Base-by-base conservation (phyloP, 2,329 filamentous ascomycete genomes). In the Aureobasidium sp. region DNA sequence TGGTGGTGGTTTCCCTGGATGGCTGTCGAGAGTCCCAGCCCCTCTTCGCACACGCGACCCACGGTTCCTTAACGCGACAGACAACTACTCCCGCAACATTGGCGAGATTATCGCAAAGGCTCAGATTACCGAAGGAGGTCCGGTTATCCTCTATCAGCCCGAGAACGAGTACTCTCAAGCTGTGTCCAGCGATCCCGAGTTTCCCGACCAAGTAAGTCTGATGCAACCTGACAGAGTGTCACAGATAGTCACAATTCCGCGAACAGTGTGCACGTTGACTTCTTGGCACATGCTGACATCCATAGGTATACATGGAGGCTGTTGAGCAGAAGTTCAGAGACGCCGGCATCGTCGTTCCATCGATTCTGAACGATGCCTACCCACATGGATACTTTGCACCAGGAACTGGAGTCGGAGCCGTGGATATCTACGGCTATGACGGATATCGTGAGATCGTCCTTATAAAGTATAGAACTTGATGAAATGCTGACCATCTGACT, bases 41-140 rank as follows among this genome's bases (percentile, higher is more conserved):
- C 80, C 78, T 0, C 73, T 91, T 59, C 80, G 90, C 63, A 89
- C 88, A 0, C 77, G 78, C 52, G 83, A 84, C 27, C 74, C 80
- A 0, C 83, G 80, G 4, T 93, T 83, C 66, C 74, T 91, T 6
- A 76, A 82, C 27, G 82, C 88, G 0, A 91, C 88, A 0, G 80
- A 89, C 59, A 84, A 85, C 15, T 62, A 62, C 42, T 44, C 60
- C 25, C 49, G 49, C 20, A 15, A 20, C 9, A 80, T 92, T 53
- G 83, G 82, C 29, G 79, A 79, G 14, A 84, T 86, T 9, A 87
- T 95, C 66, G 87, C 89, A 4, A 83, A 85, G 61, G 85, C 84
- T 0, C 89, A 94, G 68, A 92, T 95, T 68, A 93, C 89, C 1
- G 89, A 92, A 58, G 90, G 88, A 0, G 90, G 90, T 0, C 89